These are phyloP conservation scores for Paxillus involutus DNA, from an alignment of 768 basidiomycete genomes.

Conservation along the genomic window DNA sequence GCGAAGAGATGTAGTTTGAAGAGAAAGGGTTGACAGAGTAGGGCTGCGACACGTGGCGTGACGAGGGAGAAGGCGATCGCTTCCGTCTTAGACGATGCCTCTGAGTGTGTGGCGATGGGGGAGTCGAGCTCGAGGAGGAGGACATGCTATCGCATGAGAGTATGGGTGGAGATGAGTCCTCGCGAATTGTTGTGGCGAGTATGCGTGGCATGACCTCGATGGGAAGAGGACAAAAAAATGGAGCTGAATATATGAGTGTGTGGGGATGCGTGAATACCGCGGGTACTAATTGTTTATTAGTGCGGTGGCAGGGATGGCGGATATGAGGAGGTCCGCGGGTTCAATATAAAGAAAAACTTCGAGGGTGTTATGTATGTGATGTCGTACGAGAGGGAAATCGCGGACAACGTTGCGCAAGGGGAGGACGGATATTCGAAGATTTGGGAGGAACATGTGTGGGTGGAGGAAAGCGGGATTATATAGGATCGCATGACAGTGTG, in stretches of 20 bases:
- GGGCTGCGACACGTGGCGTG: conserved; percentile 13
- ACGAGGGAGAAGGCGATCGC: conserved; percentile 28
- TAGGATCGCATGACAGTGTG: conserved; percentile 19
- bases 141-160: conserved; percentile 19
- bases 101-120: conserved; percentile 14
- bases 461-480: conserved; percentile 29
- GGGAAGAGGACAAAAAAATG: background rate
- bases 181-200: background rate
- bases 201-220: conserved; percentile 1
- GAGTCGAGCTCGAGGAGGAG: conserved; percentile 14
- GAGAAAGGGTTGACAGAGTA: conserved; percentile 6
- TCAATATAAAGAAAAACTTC: background rate
- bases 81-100: conserved; percentile 25
- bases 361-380: background rate
- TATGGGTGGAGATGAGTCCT: conserved; percentile 12
- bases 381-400: background rate
- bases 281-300: background rate
- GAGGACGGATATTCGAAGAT: background rate
- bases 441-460: background rate
- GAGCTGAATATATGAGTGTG: background rate
- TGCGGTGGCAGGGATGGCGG: conserved; percentile 9
- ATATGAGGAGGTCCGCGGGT: conserved; percentile 2
- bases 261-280: background rate
- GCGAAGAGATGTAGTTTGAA: conserved; percentile 10
- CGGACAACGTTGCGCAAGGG: background rate